phyloP scores from a whole-genome alignment of 148 eudicot genomes.

The Bassia scoparia region DNA sequence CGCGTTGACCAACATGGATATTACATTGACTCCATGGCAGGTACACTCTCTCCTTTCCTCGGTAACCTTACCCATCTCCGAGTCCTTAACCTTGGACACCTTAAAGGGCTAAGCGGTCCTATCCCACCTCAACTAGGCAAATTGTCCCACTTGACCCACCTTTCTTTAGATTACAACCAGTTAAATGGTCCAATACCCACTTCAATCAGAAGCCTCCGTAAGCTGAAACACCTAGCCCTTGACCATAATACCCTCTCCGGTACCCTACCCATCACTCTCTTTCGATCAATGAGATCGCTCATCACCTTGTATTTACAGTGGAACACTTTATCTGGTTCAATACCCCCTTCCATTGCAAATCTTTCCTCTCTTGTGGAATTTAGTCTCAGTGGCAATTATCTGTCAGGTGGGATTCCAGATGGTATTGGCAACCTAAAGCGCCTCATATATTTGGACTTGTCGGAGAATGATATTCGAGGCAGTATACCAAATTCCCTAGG shows the following conservation, averaged over 20 bases:
- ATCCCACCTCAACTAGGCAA: constrained; percentile 60
- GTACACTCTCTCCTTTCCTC: constrained; percentile 61
- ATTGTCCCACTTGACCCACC: constrained; percentile 33
- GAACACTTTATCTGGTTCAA: too few relatives aligned
- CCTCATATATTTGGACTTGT: constrained; percentile 43
- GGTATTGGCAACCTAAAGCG: constrained; percentile 48
- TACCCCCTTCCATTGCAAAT: constrained; percentile 43
- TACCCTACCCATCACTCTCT: too few relatives aligned
- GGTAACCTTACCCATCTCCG: constrained; percentile 46
- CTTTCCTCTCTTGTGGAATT: constrained; percentile 30
- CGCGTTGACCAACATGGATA: neutral
- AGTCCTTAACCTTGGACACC: constrained; percentile 51
- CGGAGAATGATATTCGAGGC: constrained; percentile 47
- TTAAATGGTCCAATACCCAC: too few relatives aligned
- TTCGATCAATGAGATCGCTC: too few relatives aligned
- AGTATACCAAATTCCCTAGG: constrained; percentile 55
- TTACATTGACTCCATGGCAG: constrained; percentile 33
- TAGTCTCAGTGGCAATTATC: constrained; percentile 42
- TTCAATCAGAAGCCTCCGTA: constrained; percentile 34
- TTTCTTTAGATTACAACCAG: constrained; percentile 43
- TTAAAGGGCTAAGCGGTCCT: constrained; percentile 37
- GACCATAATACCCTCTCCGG: constrained; percentile 48
- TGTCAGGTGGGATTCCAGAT: constrained; percentile 48
- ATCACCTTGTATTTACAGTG: too few relatives aligned
- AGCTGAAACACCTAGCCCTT: constrained; percentile 36